phyloP scores from a whole-genome alignment of 2,329 filamentous ascomycete species.

The Penicillium sp. region DNA sequence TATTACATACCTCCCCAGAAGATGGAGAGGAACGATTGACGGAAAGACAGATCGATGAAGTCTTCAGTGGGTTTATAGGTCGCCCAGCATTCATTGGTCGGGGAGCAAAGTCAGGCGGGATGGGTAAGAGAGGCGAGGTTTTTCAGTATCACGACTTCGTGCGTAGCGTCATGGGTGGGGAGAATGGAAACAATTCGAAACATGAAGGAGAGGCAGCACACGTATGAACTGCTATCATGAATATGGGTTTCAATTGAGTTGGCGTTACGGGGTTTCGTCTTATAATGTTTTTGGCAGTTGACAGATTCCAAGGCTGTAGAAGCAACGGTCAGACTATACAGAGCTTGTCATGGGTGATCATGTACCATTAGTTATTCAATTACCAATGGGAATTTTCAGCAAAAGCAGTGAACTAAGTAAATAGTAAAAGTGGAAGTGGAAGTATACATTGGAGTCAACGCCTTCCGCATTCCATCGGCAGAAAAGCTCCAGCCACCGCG shows the following conservation, averaged over 20 bases:
- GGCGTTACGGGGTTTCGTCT: slow-evolving; percentile 15
- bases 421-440: neutral
- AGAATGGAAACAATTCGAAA: slow-evolving; percentile 29
- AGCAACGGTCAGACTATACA: neutral
- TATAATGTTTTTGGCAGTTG: neutral
- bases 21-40: slow-evolving; percentile 63
- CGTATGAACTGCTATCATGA: slow-evolving; percentile 9
- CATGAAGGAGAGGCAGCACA: slow-evolving; percentile 16
- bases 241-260: slow-evolving; percentile 2
- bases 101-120: slow-evolving; percentile 47
- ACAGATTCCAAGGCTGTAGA: neutral
- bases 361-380: neutral
- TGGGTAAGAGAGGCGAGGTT: slow-evolving; percentile 71
- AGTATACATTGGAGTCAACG: neutral
- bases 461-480: slow-evolving; percentile 25
- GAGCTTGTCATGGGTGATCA: neutral
- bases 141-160: slow-evolving; percentile 96
- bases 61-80: slow-evolving; percentile 83
- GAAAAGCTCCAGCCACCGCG: slow-evolving; percentile 25
- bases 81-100: slow-evolving; percentile 73
- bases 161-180: slow-evolving; percentile 59
- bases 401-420: neutral
- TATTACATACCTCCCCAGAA: slow-evolving; percentile 79
- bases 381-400: neutral
- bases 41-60: slow-evolving; percentile 74